Percentiles rank a stretch among this genome's conserved stretches.
phyloP scores from a whole-genome alignment of 768 basidiomycete species.

The Auriscalpium microsporum region DNA sequence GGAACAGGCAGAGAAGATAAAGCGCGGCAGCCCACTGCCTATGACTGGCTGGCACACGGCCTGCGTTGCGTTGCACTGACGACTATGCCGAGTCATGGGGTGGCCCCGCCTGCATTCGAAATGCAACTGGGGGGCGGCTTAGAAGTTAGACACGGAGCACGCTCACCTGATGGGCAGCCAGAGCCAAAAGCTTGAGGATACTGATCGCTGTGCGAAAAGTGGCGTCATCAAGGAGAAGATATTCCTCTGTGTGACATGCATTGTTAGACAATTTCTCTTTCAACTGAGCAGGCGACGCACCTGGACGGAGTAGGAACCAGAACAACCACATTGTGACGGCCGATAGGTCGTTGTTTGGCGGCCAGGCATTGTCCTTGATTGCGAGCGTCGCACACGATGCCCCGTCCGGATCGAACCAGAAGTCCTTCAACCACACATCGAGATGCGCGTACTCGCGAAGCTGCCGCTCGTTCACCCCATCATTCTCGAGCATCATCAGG shows the following conservation, averaged over 20 bases:
- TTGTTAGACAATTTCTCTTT: neutral
- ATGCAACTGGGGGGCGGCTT: neutral
- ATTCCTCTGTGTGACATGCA: conserved; percentile 35
- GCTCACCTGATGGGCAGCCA: conserved; percentile 58
- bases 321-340: conserved; percentile 72
- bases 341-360: conserved; percentile 39
- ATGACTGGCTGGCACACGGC: too few species aligned
- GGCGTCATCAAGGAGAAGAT: conserved; percentile 28
- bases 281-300: conserved; percentile 30
- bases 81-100: too few species aligned
- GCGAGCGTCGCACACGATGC: conserved; percentile 40
- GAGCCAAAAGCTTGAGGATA: conserved; percentile 51
- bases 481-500: conserved; percentile 76
- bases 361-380: conserved; percentile 47
- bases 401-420: conserved; percentile 55
- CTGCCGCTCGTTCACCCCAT: conserved; percentile 62
- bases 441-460: conserved; percentile 61
- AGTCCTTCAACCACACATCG: conserved; percentile 55
- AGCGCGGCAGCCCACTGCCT: too few species aligned
- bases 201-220: conserved; percentile 38
- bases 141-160: conserved; percentile 9
- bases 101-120: too few species aligned
- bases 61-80: too few species aligned
- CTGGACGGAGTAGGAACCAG: conserved; percentile 60
- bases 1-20: too few species aligned